phyloP scores from a whole-genome alignment of 2,329 filamentous ascomycete species.

The Neofusicoccum cordaticola region DNA sequence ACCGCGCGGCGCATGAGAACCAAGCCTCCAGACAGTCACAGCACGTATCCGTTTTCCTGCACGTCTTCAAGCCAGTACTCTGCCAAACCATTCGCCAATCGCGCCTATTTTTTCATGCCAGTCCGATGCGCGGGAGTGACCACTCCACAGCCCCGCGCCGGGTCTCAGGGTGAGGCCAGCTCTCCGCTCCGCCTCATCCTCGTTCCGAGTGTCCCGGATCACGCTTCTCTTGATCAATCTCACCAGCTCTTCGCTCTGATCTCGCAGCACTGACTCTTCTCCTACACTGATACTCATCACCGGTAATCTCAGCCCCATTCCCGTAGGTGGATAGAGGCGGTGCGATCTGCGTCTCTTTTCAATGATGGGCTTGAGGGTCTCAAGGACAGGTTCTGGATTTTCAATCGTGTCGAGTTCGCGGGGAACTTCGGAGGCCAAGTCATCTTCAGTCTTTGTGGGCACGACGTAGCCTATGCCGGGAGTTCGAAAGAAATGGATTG shows the following conservation, averaged over 20 bases:
- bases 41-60: neutral
- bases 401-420: neutral
- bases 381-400: conserved; percentile 25
- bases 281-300: conserved; percentile 41
- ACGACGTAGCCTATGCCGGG: conserved; percentile 22
- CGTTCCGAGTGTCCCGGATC: neutral
- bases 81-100: conserved; percentile 12
- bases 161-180: neutral
- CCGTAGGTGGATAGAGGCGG: conserved; percentile 43
- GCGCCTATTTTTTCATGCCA: conserved; percentile 8
- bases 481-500: conserved; percentile 48
- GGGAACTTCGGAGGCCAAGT: conserved; percentile 23
- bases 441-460: conserved; percentile 28
- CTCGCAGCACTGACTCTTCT: conserved; percentile 34
- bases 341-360: conserved; percentile 23
- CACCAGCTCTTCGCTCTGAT: conserved; percentile 42
- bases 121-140: neutral
- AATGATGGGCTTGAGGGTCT: conserved; percentile 26
- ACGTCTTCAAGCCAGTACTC: neutral
- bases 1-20: neutral
- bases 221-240: conserved; percentile 38
- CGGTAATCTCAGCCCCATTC: conserved; percentile 40
- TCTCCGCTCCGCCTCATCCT: neutral
- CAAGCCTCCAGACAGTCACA: neutral
- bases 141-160: conserved; percentile 12